These are phyloP conservation scores for Akanthomyces uredinophilus DNA, from an alignment of 2,329 filamentous ascomycete species.

Conservation along the genomic window DNA sequence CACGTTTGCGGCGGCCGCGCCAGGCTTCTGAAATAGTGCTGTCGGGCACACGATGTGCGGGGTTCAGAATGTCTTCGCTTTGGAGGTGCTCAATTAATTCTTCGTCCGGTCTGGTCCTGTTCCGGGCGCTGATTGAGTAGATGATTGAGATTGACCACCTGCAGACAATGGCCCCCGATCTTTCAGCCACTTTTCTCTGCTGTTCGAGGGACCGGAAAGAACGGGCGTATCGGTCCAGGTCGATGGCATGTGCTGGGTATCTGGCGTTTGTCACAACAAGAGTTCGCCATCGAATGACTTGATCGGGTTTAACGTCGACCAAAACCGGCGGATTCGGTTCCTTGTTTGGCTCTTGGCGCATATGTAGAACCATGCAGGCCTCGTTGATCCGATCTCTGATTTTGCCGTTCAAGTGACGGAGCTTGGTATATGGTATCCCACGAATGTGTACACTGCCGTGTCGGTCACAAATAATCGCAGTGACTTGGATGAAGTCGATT, in stretches of 20 bases:
- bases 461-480: conserved; percentile 31
- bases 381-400: conserved; percentile 39
- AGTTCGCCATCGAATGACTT: conserved; percentile 35
- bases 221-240: conserved; percentile 18
- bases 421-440: conserved; percentile 35
- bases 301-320: conserved; percentile 35
- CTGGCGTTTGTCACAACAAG: conserved; percentile 52
- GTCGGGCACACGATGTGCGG: conserved; percentile 20
- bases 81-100: conserved; percentile 32
- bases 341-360: conserved; percentile 34
- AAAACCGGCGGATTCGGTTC: conserved; percentile 34
- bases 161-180: conserved; percentile 41
- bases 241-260: conserved; percentile 36
- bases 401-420: conserved; percentile 30
- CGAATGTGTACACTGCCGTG: conserved; percentile 27
- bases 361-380: conserved; percentile 32
- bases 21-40: not conserved
- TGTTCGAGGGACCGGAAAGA: conserved; percentile 11
- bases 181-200: conserved; percentile 19
- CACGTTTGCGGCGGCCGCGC: conserved; percentile 1
- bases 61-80: conserved; percentile 26
- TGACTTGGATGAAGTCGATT: conserved; percentile 38
- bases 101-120: conserved; percentile 26
- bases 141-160: conserved; percentile 41
- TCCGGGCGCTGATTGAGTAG: conserved; percentile 22